Conservation (phyloP, 306 rosid species). For the Betula pendula region DNA sequence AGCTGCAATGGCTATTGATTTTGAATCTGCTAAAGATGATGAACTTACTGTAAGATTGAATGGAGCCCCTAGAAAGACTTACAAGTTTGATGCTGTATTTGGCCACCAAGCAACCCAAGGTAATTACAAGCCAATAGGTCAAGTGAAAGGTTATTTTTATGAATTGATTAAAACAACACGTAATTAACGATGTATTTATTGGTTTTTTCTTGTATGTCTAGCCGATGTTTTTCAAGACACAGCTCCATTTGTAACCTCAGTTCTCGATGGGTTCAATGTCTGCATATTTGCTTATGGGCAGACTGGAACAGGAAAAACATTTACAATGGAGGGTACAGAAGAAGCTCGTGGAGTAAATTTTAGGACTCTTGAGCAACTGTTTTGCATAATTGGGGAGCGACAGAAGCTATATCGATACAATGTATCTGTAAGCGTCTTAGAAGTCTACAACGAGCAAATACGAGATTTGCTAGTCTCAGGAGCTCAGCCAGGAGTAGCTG, state of each 20-base stretch:
- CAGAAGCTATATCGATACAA: conserved; percentile 52
- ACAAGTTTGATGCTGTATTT: conserved; percentile 86
- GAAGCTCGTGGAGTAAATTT: conserved; percentile 93
- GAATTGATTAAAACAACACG: not conserved
- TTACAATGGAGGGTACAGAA: conserved; percentile 94
- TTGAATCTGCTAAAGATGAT: conserved; percentile 83
- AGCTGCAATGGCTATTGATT: conserved; percentile 73
- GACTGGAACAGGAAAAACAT: conserved; percentile 95
- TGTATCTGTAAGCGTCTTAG: conserved; percentile 86
- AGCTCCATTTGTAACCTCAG: conserved; percentile 79
- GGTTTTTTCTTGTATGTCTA: conserved; percentile 29
- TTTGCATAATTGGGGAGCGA: conserved; percentile 61
- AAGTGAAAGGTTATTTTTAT: not conserved
- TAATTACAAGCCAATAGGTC: conserved; percentile 20
- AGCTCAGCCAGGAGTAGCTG: conserved; percentile 61
- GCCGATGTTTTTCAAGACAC: conserved; percentile 85
- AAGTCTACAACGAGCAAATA: conserved; percentile 97
- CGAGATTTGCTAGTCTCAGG: conserved; percentile 81
- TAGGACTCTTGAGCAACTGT: conserved; percentile 87
- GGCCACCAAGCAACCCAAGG: conserved; percentile 90
- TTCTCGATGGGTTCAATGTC: conserved; percentile 90
- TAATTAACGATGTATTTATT: conserved; percentile 13
- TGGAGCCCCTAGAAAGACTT: conserved; percentile 69
- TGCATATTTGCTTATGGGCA: conserved; percentile 97
- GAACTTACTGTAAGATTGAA: conserved; percentile 77